Percentiles rank a stretch among this genome's conserved stretches.
These are phyloP conservation scores for Parastagonospora avenae DNA, from an alignment of 2,329 filamentous ascomycete genomes.

Conservation along the genomic window DNA sequence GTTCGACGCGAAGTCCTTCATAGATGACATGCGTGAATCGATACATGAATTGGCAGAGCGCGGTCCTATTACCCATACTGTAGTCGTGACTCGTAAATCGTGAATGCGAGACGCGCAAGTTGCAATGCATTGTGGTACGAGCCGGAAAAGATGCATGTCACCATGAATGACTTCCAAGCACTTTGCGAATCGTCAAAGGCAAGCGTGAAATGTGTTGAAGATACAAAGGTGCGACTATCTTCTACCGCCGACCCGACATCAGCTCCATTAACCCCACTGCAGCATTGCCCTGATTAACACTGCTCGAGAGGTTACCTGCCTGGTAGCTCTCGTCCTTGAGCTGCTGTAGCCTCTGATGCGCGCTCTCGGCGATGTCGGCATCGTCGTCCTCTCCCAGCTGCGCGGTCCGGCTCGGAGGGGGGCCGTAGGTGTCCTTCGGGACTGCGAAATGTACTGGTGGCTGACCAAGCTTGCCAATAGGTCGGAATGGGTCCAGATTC, in stretches of 20 bases:
- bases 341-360: constrained; percentile 29
- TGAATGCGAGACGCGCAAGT: too few species aligned
- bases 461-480: constrained; percentile 39
- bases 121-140: too few species aligned
- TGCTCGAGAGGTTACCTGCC: constrained; percentile 51
- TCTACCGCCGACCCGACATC: constrained; percentile 32
- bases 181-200: background rate
- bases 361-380: constrained; percentile 17
- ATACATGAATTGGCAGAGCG: too few species aligned
- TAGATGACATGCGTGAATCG: too few species aligned
- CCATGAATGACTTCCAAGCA: background rate
- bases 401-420: constrained; percentile 14
- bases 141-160: too few species aligned
- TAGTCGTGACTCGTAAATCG: too few species aligned
- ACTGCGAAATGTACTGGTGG: constrained; percentile 47
- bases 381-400: constrained; percentile 17
- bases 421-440: constrained; percentile 5
- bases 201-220: background rate
- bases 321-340: constrained; percentile 35
- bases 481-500: constrained; percentile 38
- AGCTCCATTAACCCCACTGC: constrained; percentile 61
- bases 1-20: too few species aligned
- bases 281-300: constrained; percentile 56
- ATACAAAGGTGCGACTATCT: background rate
- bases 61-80: too few species aligned